Evolutionary conservation across 2,329 filamentous ascomycete genomes (phyloP), one percentile per base, ranked within the genome.

Genomic region (Diaporthe velutina): DNA sequence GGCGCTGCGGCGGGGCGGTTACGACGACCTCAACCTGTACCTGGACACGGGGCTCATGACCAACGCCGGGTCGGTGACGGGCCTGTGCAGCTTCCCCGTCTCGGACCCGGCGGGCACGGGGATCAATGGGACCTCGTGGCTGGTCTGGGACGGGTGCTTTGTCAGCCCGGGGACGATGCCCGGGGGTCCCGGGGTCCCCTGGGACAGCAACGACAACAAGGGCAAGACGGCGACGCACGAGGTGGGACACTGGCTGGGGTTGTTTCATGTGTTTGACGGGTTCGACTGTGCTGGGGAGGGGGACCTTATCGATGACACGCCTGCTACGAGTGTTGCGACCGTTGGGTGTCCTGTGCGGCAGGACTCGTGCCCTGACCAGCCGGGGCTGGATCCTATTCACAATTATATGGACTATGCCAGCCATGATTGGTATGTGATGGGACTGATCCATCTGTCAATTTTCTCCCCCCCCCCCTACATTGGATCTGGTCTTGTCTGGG

Each of bases 391-490:
- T 54, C 48, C 64, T 54, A n/a, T 68, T 35, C 33, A 54, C 22
- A 54, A 68, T 22, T 54, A 54, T 33, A 68, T 54, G 64, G 48
- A 54, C 33, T 68, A 68, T 68, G 64, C 48, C 54, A 68, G 64
- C n/a, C 64, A 54, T 54, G 64, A 22, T n/a, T 68, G 48, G 48
- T 54, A 40, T 38, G 64, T 54, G 7, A 17, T 57, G 54, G 25
- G 30, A 35, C 30, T 35, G 30, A 12, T 35, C 9, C 28, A 10
- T 33, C 1, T 12, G 5, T 10, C 28, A 33, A 0, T 55, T 30
- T 22, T 22, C n/a, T 22, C 12, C 4, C 8, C 12, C 8, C 22
- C 10, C 5, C 10, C 22, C 35, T 12, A 15, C 8, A 8, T 40
- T n/a, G 40, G 12, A 2, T 13, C 38, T 52, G 13, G n/a, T 48